Base-by-base conservation (phyloP, 345 rosid genomes). In the Arabidopsis suecica region DNA sequence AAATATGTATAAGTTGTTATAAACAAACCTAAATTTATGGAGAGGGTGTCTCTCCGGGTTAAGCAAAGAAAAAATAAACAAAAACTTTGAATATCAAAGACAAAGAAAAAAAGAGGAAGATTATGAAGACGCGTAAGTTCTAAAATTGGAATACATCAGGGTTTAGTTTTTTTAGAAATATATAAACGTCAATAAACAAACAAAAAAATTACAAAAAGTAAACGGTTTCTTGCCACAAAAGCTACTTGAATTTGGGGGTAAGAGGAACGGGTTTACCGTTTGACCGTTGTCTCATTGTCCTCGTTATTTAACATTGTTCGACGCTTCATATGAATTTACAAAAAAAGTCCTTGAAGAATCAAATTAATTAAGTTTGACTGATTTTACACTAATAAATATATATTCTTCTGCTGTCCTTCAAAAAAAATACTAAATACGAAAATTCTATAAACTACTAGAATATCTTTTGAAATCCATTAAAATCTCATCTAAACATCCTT, bases 221-320 rank as follows among this genome's bases (percentile, higher is more conserved):
- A 51, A 76, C 72, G 68, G 70, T 42, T 83, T 75, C 87, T 90
- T 88, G 88, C 80, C 64, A 63, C 59, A 67, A 78, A 90, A 82
- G 86, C 82, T 82, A 81, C 82, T 48, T 22, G 55, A 33, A 28
- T 76, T 53, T 13, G 18, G 5, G 48, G 75, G 62, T 61, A 51
- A 49, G 69, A 78, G 56, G 81, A 78, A 78, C 81, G 72, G 34
- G 69, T 72, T 78, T 66, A 57, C 7, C 73, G 81, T 73, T 50
- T 72, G 73, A 66, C 78, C 78, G 73, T 72, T 78, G 58, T 33
- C 18, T 47, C 2, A 59, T 4, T 38, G 54, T 63, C 37, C 11
- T 70, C 38, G 65, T 55, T 2, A 62, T 76, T 61, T 23, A 11
- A 6, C 0, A 23, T 49, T 53, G 28, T 18, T 33, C 20, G 34